Conservation (phyloP, 768 basidiomycete genomes). For the Tremella mesenterica region DNA sequence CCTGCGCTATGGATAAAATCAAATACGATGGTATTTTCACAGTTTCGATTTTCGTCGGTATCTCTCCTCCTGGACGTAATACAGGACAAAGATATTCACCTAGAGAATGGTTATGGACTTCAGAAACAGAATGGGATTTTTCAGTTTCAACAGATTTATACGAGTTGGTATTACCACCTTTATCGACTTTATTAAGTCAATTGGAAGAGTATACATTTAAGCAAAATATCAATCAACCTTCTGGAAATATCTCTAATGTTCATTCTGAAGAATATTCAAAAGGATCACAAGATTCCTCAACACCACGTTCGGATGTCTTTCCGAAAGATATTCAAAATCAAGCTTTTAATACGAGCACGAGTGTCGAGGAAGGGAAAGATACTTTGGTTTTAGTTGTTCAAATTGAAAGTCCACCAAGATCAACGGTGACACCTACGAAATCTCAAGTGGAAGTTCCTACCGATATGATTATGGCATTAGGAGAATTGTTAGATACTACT, state of each 20-base stretch:
- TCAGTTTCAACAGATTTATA: conserved; percentile 63
- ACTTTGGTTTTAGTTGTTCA: conserved; percentile 67
- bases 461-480: conserved; percentile 60
- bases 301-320: too few species aligned
- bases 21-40: conserved; percentile 53
- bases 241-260: too few species aligned
- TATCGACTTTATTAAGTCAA: conserved; percentile 57
- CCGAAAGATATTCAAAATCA: too few species aligned
- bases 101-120: conserved; percentile 66
- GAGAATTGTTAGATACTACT: conserved; percentile 60
- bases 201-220: too few species aligned
- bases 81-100: conserved; percentile 58
- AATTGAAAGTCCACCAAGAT: conserved; percentile 54
- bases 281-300: too few species aligned
- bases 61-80: conserved; percentile 58
- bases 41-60: conserved; percentile 63
- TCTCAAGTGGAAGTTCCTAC: conserved; percentile 58
- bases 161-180: conserved; percentile 59
- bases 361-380: conserved; percentile 59
- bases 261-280: too few species aligned
- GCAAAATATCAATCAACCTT: too few species aligned
- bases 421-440: conserved; percentile 60
- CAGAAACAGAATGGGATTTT: conserved; percentile 66
- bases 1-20: conserved; percentile 55
- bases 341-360: too few species aligned